phyloP scores from a whole-genome alignment of 129 eudicot species.

The Calendula officinalis region DNA sequence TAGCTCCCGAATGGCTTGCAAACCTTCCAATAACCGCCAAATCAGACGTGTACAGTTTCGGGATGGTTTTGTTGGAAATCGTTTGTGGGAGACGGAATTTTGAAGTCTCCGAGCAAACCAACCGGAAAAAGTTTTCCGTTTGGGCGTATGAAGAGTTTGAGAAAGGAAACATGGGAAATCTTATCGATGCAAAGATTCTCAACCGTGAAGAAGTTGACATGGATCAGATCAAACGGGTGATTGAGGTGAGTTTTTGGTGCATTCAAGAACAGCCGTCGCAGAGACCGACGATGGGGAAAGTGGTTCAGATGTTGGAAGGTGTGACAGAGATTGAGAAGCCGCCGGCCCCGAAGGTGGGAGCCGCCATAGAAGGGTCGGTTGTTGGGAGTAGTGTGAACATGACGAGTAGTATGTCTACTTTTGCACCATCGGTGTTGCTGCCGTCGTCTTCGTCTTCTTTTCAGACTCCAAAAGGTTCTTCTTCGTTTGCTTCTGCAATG shows the following conservation, averaged over 20 bases:
- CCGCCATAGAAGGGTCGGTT: conserved; percentile 47
- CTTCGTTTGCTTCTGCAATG: conserved; percentile 56
- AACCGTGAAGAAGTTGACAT: conserved; percentile 43
- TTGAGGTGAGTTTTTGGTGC: conserved; percentile 87
- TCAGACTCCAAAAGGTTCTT: conserved; percentile 48
- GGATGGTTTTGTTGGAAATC: conserved; percentile 91
- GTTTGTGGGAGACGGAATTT: conserved; percentile 93
- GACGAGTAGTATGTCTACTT: conserved; percentile 58
- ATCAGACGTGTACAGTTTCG: conserved; percentile 76
- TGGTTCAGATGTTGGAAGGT: conserved; percentile 93
- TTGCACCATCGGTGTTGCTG: conserved; percentile 50
- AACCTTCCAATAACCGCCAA: conserved; percentile 84
- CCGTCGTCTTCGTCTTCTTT: conserved; percentile 59
- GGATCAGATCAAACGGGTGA: conserved; percentile 61
- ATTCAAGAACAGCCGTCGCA: conserved; percentile 88
- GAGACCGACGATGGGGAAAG: conserved; percentile 92
- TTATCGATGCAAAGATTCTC: conserved; percentile 52
- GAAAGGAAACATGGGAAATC: conserved; percentile 50
- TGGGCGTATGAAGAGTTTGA: conserved; percentile 94
- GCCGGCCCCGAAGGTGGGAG: conserved; percentile 66
- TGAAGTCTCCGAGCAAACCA: conserved; percentile 64
- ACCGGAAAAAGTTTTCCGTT: conserved; percentile 59
- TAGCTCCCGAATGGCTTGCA: conserved; percentile 96
- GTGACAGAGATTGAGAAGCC: conserved; percentile 62
- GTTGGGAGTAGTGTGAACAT: conserved; percentile 41